Percentiles rank a stretch among this genome's conserved stretches.
Evolutionary conservation across 2,329 filamentous ascomycete genomes (phyloP).

Genomic region (Pyrenochaeta sp.): DNA sequence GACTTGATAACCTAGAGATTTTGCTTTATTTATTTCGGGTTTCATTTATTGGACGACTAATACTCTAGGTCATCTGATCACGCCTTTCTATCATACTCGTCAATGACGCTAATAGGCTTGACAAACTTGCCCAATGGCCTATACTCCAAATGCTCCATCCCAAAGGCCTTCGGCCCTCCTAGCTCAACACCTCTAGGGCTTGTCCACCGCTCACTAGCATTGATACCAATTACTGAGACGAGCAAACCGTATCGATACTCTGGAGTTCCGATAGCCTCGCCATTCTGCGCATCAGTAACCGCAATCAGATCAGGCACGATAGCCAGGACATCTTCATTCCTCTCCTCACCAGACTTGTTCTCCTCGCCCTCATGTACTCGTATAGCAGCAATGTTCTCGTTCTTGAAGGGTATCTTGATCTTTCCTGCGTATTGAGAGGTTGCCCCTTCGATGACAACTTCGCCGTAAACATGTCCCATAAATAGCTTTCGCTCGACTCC

Average conservation of each 20-base stretch:
- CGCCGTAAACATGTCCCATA: conserved; percentile 55
- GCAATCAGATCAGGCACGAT: conserved; percentile 61
- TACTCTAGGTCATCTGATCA: conserved; percentile 2
- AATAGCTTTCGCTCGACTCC: conserved; percentile 53
- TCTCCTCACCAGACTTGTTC: conserved; percentile 40
- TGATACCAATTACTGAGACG: conserved; percentile 63
- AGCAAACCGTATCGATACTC: conserved; percentile 64
- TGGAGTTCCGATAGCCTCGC: conserved; percentile 61
- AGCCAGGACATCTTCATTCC: conserved; percentile 54
- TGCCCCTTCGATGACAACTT: conserved; percentile 51
- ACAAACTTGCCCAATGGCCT: conserved; percentile 61
- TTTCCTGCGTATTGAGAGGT: conserved; percentile 49
- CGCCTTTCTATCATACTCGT: conserved; percentile 52
- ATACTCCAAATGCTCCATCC: conserved; percentile 59
- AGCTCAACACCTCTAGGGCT: conserved; percentile 59
- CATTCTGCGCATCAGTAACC: conserved; percentile 59
- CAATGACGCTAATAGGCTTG: conserved; percentile 63
- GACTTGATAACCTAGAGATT: background rate
- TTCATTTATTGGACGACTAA: background rate
- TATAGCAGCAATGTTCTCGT: conserved; percentile 73
- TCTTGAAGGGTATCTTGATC: conserved; percentile 75
- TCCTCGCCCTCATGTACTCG: conserved; percentile 36
- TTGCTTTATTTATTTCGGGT: background rate
- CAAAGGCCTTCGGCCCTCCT: conserved; percentile 61
- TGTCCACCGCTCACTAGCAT: conserved; percentile 64